Evolutionary conservation across 768 basidiomycete species (phyloP), one percentile per base, ranked within the genome.

Genomic region (Cubamyces lactineus): DNA sequence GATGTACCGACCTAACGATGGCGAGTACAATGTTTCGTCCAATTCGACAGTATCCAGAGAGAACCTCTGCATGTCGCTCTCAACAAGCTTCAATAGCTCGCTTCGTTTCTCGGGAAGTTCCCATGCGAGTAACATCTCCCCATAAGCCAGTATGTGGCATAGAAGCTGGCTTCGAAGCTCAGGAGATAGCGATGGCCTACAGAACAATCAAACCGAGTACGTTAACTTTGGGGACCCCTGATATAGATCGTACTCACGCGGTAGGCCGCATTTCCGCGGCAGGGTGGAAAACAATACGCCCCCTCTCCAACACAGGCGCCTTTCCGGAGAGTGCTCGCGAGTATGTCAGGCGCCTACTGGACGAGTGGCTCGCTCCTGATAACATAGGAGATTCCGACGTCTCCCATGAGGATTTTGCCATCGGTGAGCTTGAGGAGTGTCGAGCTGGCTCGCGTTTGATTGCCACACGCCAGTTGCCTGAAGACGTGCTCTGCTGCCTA

Each of bases 111-210:
- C 79, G 66, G 83, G 76, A 54, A 92, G 71, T 63, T 84, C 76
- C 94, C 93, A 95, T 46, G 86, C 76, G 65, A 85, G 84, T 23
- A 95, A 76, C 64, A 89, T 75, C 58, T 94, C 91, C 6, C 89
- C 88, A 69, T 94, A 95, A 1, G 80, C 78, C 45, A 85, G 74
- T 21, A 94, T 78, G 71, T 94, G 91, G 8, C 71, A 74, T 21
- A 78, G 70, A 39, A 81, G 63, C 57, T 80, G 82, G 21, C 77
- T 73, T 21, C 84, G 77, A 53, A 83, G 69, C 9, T 74, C 67
- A 2, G 71, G 64, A 34, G 79, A 71, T 47, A 83, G 78, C 23
- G 63, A 47, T 13, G 62, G 47, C 1, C 62, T 64, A 23, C 6
- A 34, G 19, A 5, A 21, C 3, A 7, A 26, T 49, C 53, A 15